These are phyloP conservation scores for Friedmanniomyces simplex DNA, from an alignment of 495 filamentous ascomycete genomes.

Conservation along the genomic window DNA sequence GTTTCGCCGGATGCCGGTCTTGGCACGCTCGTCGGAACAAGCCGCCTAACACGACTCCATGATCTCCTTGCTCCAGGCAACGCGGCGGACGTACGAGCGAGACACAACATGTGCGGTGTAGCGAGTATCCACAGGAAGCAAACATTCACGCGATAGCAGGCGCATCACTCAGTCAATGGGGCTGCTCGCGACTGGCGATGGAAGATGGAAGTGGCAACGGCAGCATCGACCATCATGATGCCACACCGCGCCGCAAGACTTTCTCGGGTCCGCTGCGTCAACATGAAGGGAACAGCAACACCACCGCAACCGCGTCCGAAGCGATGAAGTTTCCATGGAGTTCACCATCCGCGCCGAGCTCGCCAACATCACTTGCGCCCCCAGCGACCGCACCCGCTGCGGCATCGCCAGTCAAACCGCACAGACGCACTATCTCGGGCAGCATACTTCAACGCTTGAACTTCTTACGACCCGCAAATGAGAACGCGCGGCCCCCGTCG, in stretches of 20 bases:
- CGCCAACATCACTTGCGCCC: constrained; percentile 2
- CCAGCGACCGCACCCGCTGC: not conserved
- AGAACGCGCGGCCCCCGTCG: constrained; percentile 30
- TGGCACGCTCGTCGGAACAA: too few species aligned
- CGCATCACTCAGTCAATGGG: not conserved
- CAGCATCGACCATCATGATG: constrained; percentile 11
- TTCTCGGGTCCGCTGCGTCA: constrained; percentile 10
- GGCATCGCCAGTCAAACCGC: constrained; percentile 25
- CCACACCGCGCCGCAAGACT: constrained; percentile 12
- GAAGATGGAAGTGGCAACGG: constrained; percentile 6
- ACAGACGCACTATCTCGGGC: constrained; percentile 57
- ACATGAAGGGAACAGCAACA: not conserved
- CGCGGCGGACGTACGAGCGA: too few species aligned
- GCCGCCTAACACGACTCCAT: too few species aligned
- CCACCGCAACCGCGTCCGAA: not conserved
- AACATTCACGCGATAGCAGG: not conserved
- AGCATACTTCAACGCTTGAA: constrained; percentile 49
- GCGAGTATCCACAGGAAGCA: too few species aligned
- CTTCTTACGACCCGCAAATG: constrained; percentile 33
- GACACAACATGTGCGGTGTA: too few species aligned
- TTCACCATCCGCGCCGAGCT: constrained; percentile 5
- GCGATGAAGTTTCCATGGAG: constrained; percentile 17
- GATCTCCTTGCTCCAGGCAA: too few species aligned
- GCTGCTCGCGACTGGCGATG: constrained; percentile 4
- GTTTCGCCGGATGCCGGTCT: too few species aligned